phyloP scores from a whole-genome alignment of 176 grass and related monocot genomes.

The Lolium multiflorum region DNA sequence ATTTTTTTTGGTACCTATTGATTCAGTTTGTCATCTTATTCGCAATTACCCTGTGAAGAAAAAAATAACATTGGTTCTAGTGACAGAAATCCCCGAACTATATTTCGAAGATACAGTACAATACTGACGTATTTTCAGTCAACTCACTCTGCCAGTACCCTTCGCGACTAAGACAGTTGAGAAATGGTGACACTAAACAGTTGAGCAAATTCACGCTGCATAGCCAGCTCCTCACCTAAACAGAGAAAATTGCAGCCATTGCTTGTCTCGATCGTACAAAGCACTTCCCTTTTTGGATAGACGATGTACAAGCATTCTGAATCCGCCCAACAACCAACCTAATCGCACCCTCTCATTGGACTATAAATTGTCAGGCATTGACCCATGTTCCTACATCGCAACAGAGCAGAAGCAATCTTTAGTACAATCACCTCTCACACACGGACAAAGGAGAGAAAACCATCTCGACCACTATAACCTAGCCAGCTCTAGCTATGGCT shows the following conservation, averaged over 20 bases:
- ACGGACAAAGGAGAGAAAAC: not conserved
- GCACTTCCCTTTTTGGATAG: not conserved
- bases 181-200: not conserved
- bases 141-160: not conserved
- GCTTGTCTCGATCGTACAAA: not conserved
- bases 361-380: conserved; percentile 13
- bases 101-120: too few relatives aligned
- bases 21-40: too few relatives aligned
- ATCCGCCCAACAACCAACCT: conserved; percentile 11
- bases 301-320: conserved; percentile 13
- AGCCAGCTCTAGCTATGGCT: not conserved
- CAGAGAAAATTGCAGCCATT: not conserved
- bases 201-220: conserved; percentile 4
- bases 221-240: not conserved
- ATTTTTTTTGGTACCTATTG: too few relatives aligned
- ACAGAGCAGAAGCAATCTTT: not conserved
- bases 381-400: not conserved
- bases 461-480: not conserved
- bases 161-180: not conserved
- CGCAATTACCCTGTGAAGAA: too few relatives aligned
- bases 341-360: not conserved
- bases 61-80: too few relatives aligned
- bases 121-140: not conserved
- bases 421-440: not conserved
- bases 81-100: too few relatives aligned